Evolutionary conservation across 1,284 basidiomycete species (phyloP).

Genomic region (Amylostereum chailletii): DNA sequence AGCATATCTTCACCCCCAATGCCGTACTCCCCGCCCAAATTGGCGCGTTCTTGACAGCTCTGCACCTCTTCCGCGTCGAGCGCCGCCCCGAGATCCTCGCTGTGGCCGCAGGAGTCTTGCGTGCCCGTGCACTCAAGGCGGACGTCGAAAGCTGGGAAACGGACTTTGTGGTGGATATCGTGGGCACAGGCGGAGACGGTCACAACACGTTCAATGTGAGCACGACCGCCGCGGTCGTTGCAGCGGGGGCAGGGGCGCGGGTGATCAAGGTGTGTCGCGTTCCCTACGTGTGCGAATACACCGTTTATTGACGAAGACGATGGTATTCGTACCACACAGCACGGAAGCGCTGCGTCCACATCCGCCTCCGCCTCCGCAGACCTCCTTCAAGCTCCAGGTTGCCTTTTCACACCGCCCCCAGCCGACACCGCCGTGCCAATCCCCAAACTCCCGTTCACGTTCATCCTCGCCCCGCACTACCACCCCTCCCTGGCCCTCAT

Average conservation of each 20-base stretch:
- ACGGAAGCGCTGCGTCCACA: slow-evolving; percentile 90
- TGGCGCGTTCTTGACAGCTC: slow-evolving; percentile 77
- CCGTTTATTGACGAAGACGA: not conserved
- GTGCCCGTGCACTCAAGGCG: slow-evolving; percentile 56
- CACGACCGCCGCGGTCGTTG: slow-evolving; percentile 90
- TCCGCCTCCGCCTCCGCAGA: slow-evolving; percentile 95
- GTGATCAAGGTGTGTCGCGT: slow-evolving; percentile 74
- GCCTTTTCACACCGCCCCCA: slow-evolving; percentile 66
- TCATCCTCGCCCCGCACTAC: slow-evolving; percentile 91
- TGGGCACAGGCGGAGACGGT: slow-evolving; percentile 90
- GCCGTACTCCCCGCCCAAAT: slow-evolving; percentile 61
- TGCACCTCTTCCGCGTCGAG: slow-evolving; percentile 73
- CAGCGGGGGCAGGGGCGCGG: slow-evolving; percentile 88
- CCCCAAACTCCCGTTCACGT: slow-evolving; percentile 72
- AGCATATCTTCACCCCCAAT: slow-evolving; percentile 67
- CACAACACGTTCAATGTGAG: slow-evolving; percentile 98
- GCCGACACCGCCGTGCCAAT: slow-evolving; percentile 48
- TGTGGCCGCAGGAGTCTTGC: slow-evolving; percentile 69
- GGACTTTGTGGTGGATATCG: slow-evolving; percentile 70
- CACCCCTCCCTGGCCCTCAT: slow-evolving; percentile 84
- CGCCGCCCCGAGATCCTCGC: slow-evolving; percentile 66
- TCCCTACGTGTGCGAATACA: not conserved
- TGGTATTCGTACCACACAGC: slow-evolving; percentile 35
- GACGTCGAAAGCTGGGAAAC: slow-evolving; percentile 45
- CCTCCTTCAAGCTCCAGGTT: slow-evolving; percentile 80